phyloP scores from a whole-genome alignment of 2,329 filamentous ascomycete genomes.

The Phaeophleospora eucalypticola region DNA sequence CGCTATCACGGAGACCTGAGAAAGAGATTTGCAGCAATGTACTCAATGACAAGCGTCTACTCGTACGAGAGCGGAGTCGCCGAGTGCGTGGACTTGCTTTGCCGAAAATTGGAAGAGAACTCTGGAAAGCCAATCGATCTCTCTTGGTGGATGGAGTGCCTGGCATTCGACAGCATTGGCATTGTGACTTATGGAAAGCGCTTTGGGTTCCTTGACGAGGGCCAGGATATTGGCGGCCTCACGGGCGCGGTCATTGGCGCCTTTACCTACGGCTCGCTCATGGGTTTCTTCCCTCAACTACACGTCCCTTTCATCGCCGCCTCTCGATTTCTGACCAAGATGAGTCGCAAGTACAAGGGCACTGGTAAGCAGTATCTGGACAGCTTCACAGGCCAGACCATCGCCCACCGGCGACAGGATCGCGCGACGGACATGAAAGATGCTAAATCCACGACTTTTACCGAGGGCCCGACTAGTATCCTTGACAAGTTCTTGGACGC shows the following conservation, averaged over 20 bases:
- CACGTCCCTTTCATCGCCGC: slow-evolving; percentile 64
- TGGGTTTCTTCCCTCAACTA: slow-evolving; percentile 71
- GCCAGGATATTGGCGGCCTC: slow-evolving; percentile 72
- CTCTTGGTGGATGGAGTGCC: slow-evolving; percentile 71
- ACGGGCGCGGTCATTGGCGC: slow-evolving; percentile 60
- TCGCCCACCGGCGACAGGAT: slow-evolving; percentile 59
- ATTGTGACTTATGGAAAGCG: slow-evolving; percentile 72
- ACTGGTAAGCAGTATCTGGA: slow-evolving; percentile 65
- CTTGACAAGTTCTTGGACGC: slow-evolving; percentile 70
- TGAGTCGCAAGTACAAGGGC: slow-evolving; percentile 59
- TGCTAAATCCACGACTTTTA: slow-evolving; percentile 40
- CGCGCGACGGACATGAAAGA: slow-evolving; percentile 54
- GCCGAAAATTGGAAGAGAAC: too few relatives aligned
- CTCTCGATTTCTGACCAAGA: too few relatives aligned
- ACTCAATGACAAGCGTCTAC: too few relatives aligned
- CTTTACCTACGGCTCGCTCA: slow-evolving; percentile 66
- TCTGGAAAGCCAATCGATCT: too few relatives aligned
- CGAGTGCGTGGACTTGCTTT: too few relatives aligned
- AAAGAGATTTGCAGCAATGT: too few relatives aligned
- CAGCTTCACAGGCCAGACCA: slow-evolving; percentile 64
- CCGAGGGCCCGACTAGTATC: slow-evolving; percentile 53
- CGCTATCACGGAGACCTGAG: too few relatives aligned
- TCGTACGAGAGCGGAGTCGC: too few relatives aligned
- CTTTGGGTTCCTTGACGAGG: slow-evolving; percentile 69
- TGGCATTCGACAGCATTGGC: slow-evolving; percentile 77